Conservation (phyloP, 345 rosid genomes). For the Eucalyptus tenuipes region DNA sequence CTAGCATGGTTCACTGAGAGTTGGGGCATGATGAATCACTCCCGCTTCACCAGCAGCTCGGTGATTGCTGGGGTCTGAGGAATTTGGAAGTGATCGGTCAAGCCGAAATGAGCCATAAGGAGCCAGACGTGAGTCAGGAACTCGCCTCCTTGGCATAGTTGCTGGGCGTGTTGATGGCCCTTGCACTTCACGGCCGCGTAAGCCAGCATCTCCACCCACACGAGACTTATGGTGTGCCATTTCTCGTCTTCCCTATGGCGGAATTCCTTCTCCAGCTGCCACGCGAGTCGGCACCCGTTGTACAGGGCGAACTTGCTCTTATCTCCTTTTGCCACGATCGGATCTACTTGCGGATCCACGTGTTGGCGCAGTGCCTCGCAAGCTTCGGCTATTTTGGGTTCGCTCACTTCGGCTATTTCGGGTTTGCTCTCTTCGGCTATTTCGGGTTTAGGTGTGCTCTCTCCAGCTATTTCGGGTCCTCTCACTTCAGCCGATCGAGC, state of each 20-base stretch:
- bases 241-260: neutral
- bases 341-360: neutral
- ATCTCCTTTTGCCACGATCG: neutral
- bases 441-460: too few relatives aligned
- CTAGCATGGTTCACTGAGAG: neutral
- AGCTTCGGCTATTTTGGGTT: neutral
- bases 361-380: neutral
- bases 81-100: neutral
- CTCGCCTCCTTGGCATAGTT: conserved; percentile 3
- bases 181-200: neutral
- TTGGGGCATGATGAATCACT: neutral
- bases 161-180: neutral
- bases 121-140: conserved; percentile 1
- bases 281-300: conserved; percentile 3
- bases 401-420: neutral
- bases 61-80: neutral
- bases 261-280: neutral
- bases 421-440: neutral
- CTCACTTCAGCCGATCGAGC: neutral
- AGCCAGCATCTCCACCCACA: conserved; percentile 6
- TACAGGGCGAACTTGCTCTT: neutral
- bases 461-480: too few relatives aligned
- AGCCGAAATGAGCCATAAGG: conserved; percentile 1
- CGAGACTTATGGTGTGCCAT: neutral
- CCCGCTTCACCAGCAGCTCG: neutral